Conservation (phyloP, 768 basidiomycete genomes). For the Gyrodon lividus region DNA sequence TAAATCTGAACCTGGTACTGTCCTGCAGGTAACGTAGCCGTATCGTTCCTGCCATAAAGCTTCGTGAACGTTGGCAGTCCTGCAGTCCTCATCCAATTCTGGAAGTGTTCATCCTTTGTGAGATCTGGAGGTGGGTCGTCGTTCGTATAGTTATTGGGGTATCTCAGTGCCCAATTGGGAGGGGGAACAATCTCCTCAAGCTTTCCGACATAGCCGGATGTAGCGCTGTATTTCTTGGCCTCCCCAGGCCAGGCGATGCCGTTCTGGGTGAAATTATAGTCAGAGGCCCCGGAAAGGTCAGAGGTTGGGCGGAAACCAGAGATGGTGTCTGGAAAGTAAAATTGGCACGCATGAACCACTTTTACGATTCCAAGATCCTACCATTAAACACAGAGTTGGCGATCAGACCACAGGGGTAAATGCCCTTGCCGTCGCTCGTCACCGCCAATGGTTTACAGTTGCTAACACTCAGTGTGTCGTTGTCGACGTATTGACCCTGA, state of each 20-base stretch:
- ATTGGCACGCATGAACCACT: not conserved
- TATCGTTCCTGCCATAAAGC: slow-evolving; percentile 89
- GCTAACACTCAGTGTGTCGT: slow-evolving; percentile 52
- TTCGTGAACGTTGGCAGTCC: slow-evolving; percentile 97
- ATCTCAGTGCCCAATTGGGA: slow-evolving; percentile 83
- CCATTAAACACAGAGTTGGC: slow-evolving; percentile 98
- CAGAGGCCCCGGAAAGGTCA: slow-evolving; percentile 39
- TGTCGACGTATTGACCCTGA: slow-evolving; percentile 61
- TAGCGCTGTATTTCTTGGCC: slow-evolving; percentile 78
- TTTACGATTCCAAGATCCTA: slow-evolving; percentile 29
- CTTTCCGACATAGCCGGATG: slow-evolving; percentile 50
- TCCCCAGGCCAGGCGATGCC: slow-evolving; percentile 98
- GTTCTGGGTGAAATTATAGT: slow-evolving; percentile 70
- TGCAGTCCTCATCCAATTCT: slow-evolving; percentile 99
- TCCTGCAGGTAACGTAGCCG: slow-evolving; percentile 66
- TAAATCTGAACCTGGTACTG: slow-evolving; percentile 72
- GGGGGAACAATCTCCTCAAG: slow-evolving; percentile 80
- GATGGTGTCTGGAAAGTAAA: slow-evolving; percentile 66
- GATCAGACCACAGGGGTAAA: slow-evolving; percentile 96
- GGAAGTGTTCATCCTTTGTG: slow-evolving; percentile 83
- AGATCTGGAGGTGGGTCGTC: slow-evolving; percentile 72
- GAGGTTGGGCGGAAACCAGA: slow-evolving; percentile 51
- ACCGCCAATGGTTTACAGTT: slow-evolving; percentile 89
- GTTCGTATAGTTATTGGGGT: slow-evolving; percentile 70
- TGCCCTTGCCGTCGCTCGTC: slow-evolving; percentile 45